phyloP scores from a whole-genome alignment of 2,329 filamentous ascomycete species.

The Paecilomyces variotii region DNA sequence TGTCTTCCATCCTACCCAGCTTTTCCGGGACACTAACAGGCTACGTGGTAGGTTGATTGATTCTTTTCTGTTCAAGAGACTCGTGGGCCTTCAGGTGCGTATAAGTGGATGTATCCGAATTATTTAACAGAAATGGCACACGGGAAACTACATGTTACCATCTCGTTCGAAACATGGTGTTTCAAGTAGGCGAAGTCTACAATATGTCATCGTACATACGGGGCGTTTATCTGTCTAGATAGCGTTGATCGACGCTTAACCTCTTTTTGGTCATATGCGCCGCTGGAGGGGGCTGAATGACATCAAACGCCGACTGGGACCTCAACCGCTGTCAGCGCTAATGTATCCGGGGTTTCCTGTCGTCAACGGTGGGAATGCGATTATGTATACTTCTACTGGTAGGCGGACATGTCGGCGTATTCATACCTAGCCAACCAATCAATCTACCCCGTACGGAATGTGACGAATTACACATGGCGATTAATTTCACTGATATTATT shows the following conservation, averaged over 20 bases:
- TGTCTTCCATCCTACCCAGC: neutral
- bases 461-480: neutral
- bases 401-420: neutral
- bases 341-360: neutral
- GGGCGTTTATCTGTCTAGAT: neutral
- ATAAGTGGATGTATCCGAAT: too few relatives aligned
- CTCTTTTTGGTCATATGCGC: neutral
- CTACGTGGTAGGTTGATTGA: too few relatives aligned
- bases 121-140: too few relatives aligned
- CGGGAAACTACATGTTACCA: too few relatives aligned
- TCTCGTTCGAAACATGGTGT: too few relatives aligned
- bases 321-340: neutral
- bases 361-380: neutral
- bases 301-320: neutral
- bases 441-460: neutral
- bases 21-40: too few relatives aligned
- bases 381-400: neutral
- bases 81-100: too few relatives aligned
- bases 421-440: neutral
- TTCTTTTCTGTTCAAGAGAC: too few relatives aligned
- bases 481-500: neutral
- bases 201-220: too few relatives aligned
- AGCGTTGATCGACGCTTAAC: neutral
- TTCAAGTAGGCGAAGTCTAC: too few relatives aligned
- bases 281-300: neutral